Evolutionary conservation across 1,284 basidiomycete species (phyloP).

Genomic region (Neonothopanus nambi): DNA sequence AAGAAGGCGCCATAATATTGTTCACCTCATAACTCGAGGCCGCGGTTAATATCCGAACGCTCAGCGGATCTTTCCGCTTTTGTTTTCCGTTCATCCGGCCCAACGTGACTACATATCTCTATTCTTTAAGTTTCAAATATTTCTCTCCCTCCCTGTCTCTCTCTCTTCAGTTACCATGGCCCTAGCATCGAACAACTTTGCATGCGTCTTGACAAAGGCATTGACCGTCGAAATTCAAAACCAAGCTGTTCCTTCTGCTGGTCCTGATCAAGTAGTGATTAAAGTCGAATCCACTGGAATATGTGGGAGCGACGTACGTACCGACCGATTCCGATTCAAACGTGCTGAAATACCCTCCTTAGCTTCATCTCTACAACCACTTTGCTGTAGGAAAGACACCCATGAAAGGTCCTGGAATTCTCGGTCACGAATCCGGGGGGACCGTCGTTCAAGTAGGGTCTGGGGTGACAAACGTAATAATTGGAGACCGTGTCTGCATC

Average conservation of each 20-base stretch:
- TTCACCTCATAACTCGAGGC: too few species aligned
- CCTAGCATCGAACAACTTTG: conserved; percentile 11
- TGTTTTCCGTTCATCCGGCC: too few species aligned
- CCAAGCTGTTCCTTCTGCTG: conserved; percentile 11
- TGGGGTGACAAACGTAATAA: conserved; percentile 24
- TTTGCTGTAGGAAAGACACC: conserved; percentile 15
- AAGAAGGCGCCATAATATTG: conserved; percentile 30
- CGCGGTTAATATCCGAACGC: too few species aligned
- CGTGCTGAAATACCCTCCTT: neutral
- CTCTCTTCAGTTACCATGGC: neutral
- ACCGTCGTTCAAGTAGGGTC: conserved; percentile 39
- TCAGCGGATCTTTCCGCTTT: too few species aligned
- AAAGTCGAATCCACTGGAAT: conserved; percentile 21
- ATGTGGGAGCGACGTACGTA: conserved; percentile 21
- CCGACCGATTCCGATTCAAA: neutral
- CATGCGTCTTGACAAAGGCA: conserved; percentile 16
- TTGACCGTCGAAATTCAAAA: conserved; percentile 17
- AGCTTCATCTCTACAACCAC: conserved; percentile 18
- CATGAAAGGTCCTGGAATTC: conserved; percentile 40
- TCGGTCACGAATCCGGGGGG: conserved; percentile 69
- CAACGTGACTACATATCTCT: too few species aligned
- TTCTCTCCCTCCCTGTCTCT: neutral
- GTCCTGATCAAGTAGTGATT: conserved; percentile 18
- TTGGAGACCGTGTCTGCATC: conserved; percentile 22
- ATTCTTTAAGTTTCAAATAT: neutral